Base-by-base conservation (phyloP, 345 rosid genomes). In the Eucalyptus cloeziana region DNA sequence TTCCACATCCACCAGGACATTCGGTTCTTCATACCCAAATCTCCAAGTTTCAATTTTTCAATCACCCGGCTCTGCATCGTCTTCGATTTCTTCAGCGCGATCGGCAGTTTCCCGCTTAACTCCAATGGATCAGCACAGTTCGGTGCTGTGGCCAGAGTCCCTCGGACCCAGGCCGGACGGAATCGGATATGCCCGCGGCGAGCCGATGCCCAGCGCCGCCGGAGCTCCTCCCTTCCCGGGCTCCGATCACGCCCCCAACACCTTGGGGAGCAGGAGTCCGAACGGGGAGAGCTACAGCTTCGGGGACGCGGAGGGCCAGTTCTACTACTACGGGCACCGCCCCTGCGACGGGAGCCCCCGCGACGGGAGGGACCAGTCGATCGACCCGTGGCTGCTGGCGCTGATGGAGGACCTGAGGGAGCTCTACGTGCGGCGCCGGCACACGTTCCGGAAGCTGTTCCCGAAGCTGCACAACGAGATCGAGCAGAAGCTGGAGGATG, bases 331-430 rank as follows among this genome's bases (percentile, higher is more conserved):
- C 67, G 50, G 52, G 2, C 14, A n/a, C 47, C 44, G 22, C 33
- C 79, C 71, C 51, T 60, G 64, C 79, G 44, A 37, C 76, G 54
- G 56, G 56, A 52, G 8, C 31, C 79, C 69, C 51, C 43, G 47
- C 51, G 44, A 33, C 79, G 56, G 56, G 58, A 52, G 25, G 69
- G 89, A 51, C 86, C 45, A 71, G 83, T 11, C 92, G 2, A 25
- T 89, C 30, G 94, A 93, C 86, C 89, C 93, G 22, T 89, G 91
- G 62, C 30, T 93, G 86, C 16, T 91, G 5, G 67, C 67, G 47
- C n/a, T 92, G 90, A 44, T 91, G 19, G 92, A 89, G 58, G 92
- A 90, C 81, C 89, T 93, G 85, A 86, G 87, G 86, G 90, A 94
- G 33, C 87, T 94, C 50, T 91, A 89, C 8, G 60, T 79, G 10